These are phyloP conservation scores for Sporothrix dimorphospora DNA, from an alignment of 2,329 filamentous ascomycete genomes.

Conservation along the genomic window DNA sequence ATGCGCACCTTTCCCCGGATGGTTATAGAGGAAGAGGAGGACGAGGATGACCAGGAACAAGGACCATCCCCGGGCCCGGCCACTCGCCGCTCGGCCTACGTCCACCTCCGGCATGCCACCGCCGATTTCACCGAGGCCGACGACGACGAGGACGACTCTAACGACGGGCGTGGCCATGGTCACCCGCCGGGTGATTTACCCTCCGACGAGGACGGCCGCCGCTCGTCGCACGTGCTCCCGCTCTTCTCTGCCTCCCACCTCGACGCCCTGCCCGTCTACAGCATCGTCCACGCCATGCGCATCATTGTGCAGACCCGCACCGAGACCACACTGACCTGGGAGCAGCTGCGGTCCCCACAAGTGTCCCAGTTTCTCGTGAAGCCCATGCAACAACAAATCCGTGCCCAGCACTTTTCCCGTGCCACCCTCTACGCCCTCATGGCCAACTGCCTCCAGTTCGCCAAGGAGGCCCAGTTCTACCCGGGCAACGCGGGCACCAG, in stretches of 20 bases:
- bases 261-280: constrained; percentile 85
- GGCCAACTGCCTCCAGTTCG: constrained; percentile 92
- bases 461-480: constrained; percentile 80
- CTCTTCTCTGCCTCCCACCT: constrained; percentile 80
- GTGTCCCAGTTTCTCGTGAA: constrained; percentile 95
- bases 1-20: constrained; percentile 31
- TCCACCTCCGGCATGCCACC: constrained; percentile 56
- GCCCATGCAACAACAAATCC: constrained; percentile 90
- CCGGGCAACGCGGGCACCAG: constrained; percentile 84
- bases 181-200: background rate
- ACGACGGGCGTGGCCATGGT: constrained; percentile 35
- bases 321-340: constrained; percentile 92
- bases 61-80: constrained; percentile 35
- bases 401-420: constrained; percentile 78
- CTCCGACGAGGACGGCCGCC: constrained; percentile 38
- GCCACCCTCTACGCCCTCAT: constrained; percentile 88
- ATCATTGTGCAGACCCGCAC: constrained; percentile 81
- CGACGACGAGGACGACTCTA: constrained; percentile 51
- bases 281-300: constrained; percentile 86
- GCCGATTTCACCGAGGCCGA: constrained; percentile 69
- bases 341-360: constrained; percentile 92
- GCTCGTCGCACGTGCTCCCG: constrained; percentile 57
- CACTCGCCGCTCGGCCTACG: constrained; percentile 40
- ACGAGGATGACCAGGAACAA: constrained; percentile 7
- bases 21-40: background rate